A percentile compares a stretch with the other conserved stretches of the same genome.
Conservation (phyloP, 2,329 filamentous ascomycete genomes). For the Metarhizium guizhouense region DNA sequence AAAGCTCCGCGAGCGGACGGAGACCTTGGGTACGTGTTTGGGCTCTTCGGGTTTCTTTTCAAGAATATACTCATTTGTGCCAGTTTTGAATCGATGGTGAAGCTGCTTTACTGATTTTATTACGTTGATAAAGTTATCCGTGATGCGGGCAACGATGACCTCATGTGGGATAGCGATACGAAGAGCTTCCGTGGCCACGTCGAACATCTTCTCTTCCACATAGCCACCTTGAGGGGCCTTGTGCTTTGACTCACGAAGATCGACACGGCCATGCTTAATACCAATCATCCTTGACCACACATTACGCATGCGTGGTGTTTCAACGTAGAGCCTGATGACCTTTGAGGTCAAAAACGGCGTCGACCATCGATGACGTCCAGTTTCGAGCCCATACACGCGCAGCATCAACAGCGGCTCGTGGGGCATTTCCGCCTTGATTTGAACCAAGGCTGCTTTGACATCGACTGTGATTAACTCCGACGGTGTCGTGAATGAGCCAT, state of each 20-base stretch:
- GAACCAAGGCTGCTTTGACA: conserved; percentile 70
- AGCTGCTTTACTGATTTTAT: conserved; percentile 82
- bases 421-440: conserved; percentile 83
- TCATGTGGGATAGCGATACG: conserved; percentile 85
- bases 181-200: conserved; percentile 77
- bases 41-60: conserved; percentile 79
- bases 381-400: conserved; percentile 74
- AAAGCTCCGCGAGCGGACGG: conserved; percentile 70
- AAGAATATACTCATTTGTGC: conserved; percentile 79
- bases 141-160: conserved; percentile 77
- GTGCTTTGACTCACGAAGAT: conserved; percentile 67
- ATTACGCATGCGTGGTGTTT: conserved; percentile 70
- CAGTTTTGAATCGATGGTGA: conserved; percentile 85
- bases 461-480: conserved; percentile 73
- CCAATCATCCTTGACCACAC: conserved; percentile 84
- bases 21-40: conserved; percentile 79
- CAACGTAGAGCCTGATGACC: conserved; percentile 76
- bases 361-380: conserved; percentile 80
- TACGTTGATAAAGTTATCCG: conserved; percentile 88
- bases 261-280: conserved; percentile 70
- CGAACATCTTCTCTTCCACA: conserved; percentile 71
- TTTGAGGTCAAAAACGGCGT: conserved; percentile 71
- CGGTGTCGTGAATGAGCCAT: conserved; percentile 22
- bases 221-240: conserved; percentile 51
- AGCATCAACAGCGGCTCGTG: conserved; percentile 86